These are phyloP conservation scores for Lupinus albus DNA, from an alignment of 306 rosid genomes.

Conservation along the genomic window DNA sequence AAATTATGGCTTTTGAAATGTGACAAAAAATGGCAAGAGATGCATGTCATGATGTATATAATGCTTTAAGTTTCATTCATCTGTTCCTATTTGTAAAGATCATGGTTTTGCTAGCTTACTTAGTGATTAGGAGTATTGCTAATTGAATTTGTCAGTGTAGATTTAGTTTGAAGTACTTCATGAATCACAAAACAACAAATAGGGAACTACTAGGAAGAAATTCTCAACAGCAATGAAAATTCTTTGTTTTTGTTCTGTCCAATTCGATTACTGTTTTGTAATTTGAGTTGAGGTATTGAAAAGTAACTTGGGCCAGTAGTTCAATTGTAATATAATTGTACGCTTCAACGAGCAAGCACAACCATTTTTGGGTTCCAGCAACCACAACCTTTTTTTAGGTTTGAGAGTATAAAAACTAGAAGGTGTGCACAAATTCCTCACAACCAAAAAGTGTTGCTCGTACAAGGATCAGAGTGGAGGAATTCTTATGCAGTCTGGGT, in stretches of 20 bases:
- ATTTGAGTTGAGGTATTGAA: not conserved
- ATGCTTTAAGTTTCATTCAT: not conserved
- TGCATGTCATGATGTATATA: slow-evolving; percentile 11
- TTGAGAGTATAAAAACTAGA: too few relatives aligned
- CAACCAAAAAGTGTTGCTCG: too few relatives aligned
- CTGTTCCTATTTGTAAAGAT: slow-evolving; percentile 36
- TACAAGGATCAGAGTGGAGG: too few relatives aligned
- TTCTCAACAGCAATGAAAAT: slow-evolving; percentile 40
- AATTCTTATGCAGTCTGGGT: too few relatives aligned
- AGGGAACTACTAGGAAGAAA: slow-evolving; percentile 32
- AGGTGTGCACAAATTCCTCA: too few relatives aligned
- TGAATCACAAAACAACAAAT: slow-evolving; percentile 19
- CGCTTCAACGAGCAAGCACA: not conserved
- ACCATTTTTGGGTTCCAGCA: not conserved
- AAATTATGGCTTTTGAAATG: slow-evolving; percentile 41
- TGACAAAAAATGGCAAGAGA: slow-evolving; percentile 27
- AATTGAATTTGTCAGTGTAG: slow-evolving; percentile 38
- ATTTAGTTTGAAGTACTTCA: slow-evolving; percentile 28
- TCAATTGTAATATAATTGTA: not conserved
- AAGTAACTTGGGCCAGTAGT: not conserved
- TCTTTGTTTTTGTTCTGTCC: slow-evolving; percentile 35
- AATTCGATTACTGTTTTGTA: slow-evolving; percentile 10
- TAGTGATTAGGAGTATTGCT: slow-evolving; percentile 34
- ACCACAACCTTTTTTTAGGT: not conserved
- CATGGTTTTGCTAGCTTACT: slow-evolving; percentile 40